Percentiles rank a stretch among this genome's conserved stretches.
Evolutionary conservation across 345 rosid species (phyloP).

Genomic region (Hevea brasiliensis): DNA sequence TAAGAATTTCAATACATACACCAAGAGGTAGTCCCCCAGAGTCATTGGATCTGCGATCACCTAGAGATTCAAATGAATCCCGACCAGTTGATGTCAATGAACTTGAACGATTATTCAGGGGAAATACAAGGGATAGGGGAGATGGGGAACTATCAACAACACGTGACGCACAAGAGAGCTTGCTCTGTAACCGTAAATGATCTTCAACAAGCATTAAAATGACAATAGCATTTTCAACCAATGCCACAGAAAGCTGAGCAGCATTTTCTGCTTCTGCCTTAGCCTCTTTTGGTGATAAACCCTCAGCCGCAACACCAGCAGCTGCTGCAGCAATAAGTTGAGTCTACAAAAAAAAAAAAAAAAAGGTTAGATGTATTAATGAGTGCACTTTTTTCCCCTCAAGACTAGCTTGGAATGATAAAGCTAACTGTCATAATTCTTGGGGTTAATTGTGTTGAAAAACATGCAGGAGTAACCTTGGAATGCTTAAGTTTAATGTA

Average conservation of each 20-base stretch:
- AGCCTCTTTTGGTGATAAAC: slow-evolving; percentile 81
- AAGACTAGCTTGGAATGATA: slow-evolving; percentile 3
- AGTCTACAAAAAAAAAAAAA: slow-evolving; percentile 63
- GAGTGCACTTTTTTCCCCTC: slow-evolving; percentile 20
- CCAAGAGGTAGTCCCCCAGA: slow-evolving; percentile 76
- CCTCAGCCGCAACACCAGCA: slow-evolving; percentile 99
- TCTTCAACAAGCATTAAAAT: slow-evolving; percentile 99
- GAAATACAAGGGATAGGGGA: slow-evolving; percentile 69
- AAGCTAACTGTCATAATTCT: slow-evolving; percentile 5
- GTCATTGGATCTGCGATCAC: slow-evolving; percentile 63
- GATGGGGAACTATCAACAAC: slow-evolving; percentile 61
- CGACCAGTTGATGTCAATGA: slow-evolving; percentile 39
- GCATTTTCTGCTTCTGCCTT: slow-evolving; percentile 90
- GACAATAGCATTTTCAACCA: slow-evolving; percentile 99
- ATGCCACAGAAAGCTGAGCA: slow-evolving; percentile 96
- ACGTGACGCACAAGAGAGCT: slow-evolving; percentile 58
- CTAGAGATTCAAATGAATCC: slow-evolving; percentile 58
- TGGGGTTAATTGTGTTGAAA: neutral
- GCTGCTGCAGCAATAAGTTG: slow-evolving; percentile 99
- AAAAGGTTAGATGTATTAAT: slow-evolving; percentile 26
- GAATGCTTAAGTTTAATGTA: neutral
- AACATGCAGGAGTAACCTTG: neutral
- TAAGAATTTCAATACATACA: slow-evolving; percentile 51
- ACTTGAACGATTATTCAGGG: slow-evolving; percentile 50
- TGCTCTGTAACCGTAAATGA: slow-evolving; percentile 95